A percentile compares a stretch with the other conserved stretches of the same genome.
Evolutionary conservation across 495 filamentous ascomycete genomes (phyloP).

Genomic region (Hypoxylon fragiforme): DNA sequence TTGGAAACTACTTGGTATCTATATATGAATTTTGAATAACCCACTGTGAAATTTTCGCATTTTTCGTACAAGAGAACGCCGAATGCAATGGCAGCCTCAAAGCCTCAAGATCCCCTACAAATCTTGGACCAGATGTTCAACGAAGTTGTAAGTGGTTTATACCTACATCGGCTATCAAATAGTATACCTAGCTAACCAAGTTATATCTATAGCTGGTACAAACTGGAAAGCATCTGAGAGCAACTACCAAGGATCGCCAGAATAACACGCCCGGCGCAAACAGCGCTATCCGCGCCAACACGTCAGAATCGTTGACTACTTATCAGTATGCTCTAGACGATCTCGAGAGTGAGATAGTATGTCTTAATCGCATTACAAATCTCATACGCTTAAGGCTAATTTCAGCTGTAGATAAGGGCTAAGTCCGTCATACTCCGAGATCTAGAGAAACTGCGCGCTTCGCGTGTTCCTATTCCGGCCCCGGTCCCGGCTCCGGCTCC

Average conservation of each 20-base stretch:
- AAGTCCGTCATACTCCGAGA: slow-evolving; percentile 51
- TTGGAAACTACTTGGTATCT: too few species aligned
- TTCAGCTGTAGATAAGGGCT: slow-evolving; percentile 38
- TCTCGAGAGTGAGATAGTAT: slow-evolving; percentile 56
- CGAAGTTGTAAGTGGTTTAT: slow-evolving; percentile 46
- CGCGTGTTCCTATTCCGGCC: slow-evolving; percentile 28
- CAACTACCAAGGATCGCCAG: slow-evolving; percentile 45
- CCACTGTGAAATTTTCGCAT: too few species aligned
- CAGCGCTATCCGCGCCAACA: slow-evolving; percentile 38
- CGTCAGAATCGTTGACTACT: slow-evolving; percentile 42
- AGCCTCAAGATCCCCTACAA: slow-evolving; percentile 41
- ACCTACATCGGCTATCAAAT: background rate
- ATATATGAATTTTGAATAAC: too few species aligned
- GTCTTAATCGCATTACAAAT: slow-evolving; percentile 14
- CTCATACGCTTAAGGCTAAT: slow-evolving; percentile 19
- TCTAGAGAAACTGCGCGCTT: slow-evolving; percentile 43
- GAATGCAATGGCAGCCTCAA: slow-evolving; percentile 41
- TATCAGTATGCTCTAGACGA: slow-evolving; percentile 58
- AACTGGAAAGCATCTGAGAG: slow-evolving; percentile 52
- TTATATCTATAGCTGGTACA: slow-evolving; percentile 51
- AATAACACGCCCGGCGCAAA: slow-evolving; percentile 33
- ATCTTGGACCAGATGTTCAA: slow-evolving; percentile 50
- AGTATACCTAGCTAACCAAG: slow-evolving; percentile 12
- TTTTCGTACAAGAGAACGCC: background rate
- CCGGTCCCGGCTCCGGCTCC: slow-evolving; percentile 16